Conservation (phyloP, 176 grass and related monocot species). For the Pontederia paniculata region DNA sequence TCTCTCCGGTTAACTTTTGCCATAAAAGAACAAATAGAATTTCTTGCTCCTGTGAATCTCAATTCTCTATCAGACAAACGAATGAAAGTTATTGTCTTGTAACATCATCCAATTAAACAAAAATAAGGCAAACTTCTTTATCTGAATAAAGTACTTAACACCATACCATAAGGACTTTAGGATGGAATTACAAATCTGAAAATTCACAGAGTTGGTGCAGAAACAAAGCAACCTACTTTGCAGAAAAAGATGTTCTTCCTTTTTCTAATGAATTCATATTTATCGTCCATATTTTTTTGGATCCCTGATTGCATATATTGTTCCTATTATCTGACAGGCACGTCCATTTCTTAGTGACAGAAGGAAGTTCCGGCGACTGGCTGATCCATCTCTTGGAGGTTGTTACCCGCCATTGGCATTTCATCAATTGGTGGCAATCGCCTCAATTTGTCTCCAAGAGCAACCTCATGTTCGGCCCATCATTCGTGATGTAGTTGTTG, state of each 20-base stretch:
- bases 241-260: not conserved
- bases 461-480: slow-evolving; percentile 84
- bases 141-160: not conserved
- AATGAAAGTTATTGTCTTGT: no score
- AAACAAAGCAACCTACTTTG: not conserved
- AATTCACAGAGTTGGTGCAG: not conserved
- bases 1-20: no score
- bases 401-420: slow-evolving; percentile 51
- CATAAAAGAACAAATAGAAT: no score
- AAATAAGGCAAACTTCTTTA: not conserved
- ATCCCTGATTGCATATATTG: slow-evolving; percentile 2
- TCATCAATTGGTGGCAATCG: slow-evolving; percentile 67
- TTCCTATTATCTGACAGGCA: slow-evolving; percentile 30
- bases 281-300: not conserved
- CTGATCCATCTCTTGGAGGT: slow-evolving; percentile 51
- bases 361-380: slow-evolving; percentile 61
- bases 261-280: not conserved
- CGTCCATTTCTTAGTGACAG: slow-evolving; percentile 61
- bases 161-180: no score
- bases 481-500: slow-evolving; percentile 54
- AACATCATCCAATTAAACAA: no score
- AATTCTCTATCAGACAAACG: no score
- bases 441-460: slow-evolving; percentile 89
- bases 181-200: not conserved
- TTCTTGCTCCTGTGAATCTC: no score